A percentile compares a stretch with the other conserved stretches of the same genome.
These are phyloP conservation scores for Neonothopanus nambi DNA, from an alignment of 1,284 basidiomycete genomes.

Conservation along the genomic window DNA sequence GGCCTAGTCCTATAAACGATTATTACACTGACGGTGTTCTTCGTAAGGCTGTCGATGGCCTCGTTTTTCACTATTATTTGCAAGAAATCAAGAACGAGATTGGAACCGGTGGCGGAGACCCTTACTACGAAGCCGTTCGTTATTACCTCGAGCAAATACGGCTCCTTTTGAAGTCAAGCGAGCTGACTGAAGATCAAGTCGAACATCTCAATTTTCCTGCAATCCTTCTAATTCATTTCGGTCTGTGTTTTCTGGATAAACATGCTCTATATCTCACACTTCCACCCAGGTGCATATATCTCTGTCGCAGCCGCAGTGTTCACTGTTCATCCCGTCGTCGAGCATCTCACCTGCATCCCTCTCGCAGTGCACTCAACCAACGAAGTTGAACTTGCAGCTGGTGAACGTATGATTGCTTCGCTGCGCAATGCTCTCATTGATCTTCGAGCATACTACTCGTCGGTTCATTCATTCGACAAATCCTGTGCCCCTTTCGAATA, in stretches of 20 bases:
- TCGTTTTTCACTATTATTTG: background rate
- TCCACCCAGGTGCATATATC: background rate
- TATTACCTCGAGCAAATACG: background rate
- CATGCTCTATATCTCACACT: too few species aligned
- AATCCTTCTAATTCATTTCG: background rate
- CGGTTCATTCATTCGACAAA: too few species aligned
- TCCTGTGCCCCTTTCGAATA: too few species aligned
- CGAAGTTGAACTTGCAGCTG: background rate
- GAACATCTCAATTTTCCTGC: background rate
- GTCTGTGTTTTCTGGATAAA: background rate
- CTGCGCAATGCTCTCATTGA: conserved; percentile 7
- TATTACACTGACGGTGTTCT: background rate
- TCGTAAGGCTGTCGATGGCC: background rate
- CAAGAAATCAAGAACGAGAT: background rate
- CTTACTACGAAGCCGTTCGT: background rate
- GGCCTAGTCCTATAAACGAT: background rate
- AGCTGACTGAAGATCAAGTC: background rate
- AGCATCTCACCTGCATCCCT: conserved; percentile 4
- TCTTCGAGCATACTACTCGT: background rate
- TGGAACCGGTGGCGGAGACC: background rate
- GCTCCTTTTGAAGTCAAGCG: background rate
- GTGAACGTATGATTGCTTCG: conserved; percentile 13
- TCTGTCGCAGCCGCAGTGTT: background rate
- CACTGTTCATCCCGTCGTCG: background rate
- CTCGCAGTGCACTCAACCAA: conserved; percentile 4